phyloP scores from a whole-genome alignment of 176 grass and related monocot species.

The Luzula sylvatica region DNA sequence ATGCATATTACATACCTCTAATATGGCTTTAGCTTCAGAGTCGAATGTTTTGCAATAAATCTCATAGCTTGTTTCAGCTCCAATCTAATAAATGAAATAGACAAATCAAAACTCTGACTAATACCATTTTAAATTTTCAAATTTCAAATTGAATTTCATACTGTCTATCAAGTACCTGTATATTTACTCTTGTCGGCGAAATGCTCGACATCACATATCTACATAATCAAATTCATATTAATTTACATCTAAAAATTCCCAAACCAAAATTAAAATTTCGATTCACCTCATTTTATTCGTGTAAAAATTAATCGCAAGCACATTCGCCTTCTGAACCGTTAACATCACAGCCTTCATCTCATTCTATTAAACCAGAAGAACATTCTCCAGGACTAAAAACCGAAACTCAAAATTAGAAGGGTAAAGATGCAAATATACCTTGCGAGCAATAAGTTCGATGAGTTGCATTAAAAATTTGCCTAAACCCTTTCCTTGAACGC shows the following conservation, averaged over 20 bases:
- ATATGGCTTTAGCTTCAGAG: slow-evolving; percentile 56
- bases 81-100: slow-evolving; percentile 30
- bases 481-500: slow-evolving; percentile 54
- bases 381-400: neutral
- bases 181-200: slow-evolving; percentile 68
- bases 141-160: neutral
- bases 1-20: slow-evolving; percentile 40
- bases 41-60: slow-evolving; percentile 78
- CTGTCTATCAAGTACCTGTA: slow-evolving; percentile 33
- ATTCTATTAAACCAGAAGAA: slow-evolving; percentile 30
- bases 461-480: slow-evolving; percentile 81
- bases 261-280: neutral
- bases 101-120: neutral
- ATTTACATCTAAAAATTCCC: neutral
- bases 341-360: slow-evolving; percentile 75
- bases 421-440: slow-evolving; percentile 35
- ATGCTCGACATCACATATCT: slow-evolving; percentile 77
- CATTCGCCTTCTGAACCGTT: slow-evolving; percentile 84
- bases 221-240: slow-evolving; percentile 7
- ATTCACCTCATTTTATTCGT: slow-evolving; percentile 56
- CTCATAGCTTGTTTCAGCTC: slow-evolving; percentile 59
- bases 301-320: slow-evolving; percentile 59
- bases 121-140: slow-evolving; percentile 3
- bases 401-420: neutral
- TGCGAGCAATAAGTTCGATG: slow-evolving; percentile 62